Conservation (phyloP, 768 basidiomycete genomes). For the Gautieria morchelliformis region DNA sequence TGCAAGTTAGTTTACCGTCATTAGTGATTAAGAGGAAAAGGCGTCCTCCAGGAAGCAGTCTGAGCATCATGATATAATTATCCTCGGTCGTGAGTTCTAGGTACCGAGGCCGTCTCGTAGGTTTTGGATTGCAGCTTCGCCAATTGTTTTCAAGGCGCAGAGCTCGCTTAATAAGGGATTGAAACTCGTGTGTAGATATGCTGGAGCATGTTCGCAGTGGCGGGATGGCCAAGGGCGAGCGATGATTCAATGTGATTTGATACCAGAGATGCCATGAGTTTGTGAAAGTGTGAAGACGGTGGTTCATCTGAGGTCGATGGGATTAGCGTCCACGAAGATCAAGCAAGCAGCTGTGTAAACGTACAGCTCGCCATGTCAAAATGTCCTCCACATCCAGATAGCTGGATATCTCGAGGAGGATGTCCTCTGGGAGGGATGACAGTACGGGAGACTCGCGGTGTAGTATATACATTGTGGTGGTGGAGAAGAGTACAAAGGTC, state of each 20-base stretch:
- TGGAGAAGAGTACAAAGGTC: not conserved
- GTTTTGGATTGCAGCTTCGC: constrained; percentile 1
- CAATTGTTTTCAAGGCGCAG: constrained; percentile 6
- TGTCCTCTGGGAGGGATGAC: constrained; percentile 1
- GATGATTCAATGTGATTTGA: not conserved
- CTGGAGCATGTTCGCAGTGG: constrained; percentile 3
- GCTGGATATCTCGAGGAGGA: constrained; percentile 4
- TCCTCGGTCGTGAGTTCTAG: constrained; percentile 1
- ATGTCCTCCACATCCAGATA: constrained; percentile 6
- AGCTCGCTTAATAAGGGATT: not conserved
- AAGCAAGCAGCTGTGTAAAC: not conserved
- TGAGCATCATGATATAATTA: constrained; percentile 4
- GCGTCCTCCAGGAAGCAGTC: constrained; percentile 7
- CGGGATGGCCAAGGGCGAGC: constrained; percentile 5
- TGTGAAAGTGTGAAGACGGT: not conserved
- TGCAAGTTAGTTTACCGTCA: constrained; percentile 3
- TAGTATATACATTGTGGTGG: not conserved
- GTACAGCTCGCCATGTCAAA: not conserved
- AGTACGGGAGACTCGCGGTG: not conserved
- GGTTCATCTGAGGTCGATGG: not conserved
- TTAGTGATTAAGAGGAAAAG: constrained; percentile 2
- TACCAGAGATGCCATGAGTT: constrained; percentile 4
- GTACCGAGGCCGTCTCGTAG: not conserved
- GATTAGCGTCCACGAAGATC: not conserved
- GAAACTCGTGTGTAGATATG: not conserved